Evolutionary conservation across 202 grass and related monocot species (phyloP).

Genomic region (Tripidium arundinaceum): DNA sequence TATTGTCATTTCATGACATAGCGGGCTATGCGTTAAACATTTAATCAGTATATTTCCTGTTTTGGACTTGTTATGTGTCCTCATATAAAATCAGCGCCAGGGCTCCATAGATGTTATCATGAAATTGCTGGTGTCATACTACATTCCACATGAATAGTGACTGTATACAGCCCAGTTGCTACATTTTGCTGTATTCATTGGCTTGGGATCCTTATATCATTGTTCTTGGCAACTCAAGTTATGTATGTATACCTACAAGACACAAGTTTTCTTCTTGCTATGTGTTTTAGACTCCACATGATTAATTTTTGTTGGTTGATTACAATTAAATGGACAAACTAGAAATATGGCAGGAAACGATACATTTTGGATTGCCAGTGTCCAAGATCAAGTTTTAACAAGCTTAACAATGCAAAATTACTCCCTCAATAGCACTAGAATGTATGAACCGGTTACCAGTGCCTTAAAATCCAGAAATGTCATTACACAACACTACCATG

Average conservation of each 20-base stretch:
- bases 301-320: conserved; percentile 1
- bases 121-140: not conserved
- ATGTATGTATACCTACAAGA: not conserved
- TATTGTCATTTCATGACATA: not conserved
- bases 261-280: not conserved
- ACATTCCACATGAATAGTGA: not conserved
- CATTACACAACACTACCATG: not conserved
- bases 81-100: not conserved
- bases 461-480: not conserved
- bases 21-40: not conserved
- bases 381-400: not conserved
- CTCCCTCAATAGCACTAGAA: not conserved
- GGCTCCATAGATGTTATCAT: not conserved
- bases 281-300: not conserved
- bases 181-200: not conserved
- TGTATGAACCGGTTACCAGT: not conserved
- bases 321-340: not conserved
- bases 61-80: not conserved
- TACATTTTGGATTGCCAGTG: not conserved
- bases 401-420: not conserved
- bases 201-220: not conserved
- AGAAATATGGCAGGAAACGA: not conserved
- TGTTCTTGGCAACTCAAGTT: not conserved
- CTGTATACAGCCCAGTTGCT: not conserved
- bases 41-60: not conserved